Conservation (phyloP, 768 basidiomycete genomes). For the Boletus coccyginus region DNA sequence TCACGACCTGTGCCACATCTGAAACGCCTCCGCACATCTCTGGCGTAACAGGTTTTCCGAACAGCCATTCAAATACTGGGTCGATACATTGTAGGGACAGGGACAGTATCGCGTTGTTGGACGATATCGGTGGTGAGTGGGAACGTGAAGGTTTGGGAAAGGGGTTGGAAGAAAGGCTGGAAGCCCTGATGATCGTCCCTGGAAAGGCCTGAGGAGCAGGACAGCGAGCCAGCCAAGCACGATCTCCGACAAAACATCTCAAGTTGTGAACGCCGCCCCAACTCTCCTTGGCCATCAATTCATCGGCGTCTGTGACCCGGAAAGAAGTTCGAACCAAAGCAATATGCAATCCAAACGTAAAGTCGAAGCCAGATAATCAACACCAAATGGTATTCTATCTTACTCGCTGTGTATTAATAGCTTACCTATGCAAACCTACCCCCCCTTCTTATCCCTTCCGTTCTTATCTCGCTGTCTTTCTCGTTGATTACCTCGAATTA, state of each 20-base stretch:
- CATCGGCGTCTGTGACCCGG: not conserved
- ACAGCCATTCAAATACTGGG: conserved; percentile 25
- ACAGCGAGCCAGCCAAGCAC: not conserved
- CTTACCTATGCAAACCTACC: conserved; percentile 21
- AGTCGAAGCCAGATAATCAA: conserved; percentile 17
- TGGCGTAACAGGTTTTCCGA: conserved; percentile 47
- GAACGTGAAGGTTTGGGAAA: conserved; percentile 79
- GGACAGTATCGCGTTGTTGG: conserved; percentile 46
- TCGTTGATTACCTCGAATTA: not conserved
- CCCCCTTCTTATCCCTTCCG: not conserved
- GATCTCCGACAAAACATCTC: not conserved
- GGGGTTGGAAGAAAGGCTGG: conserved; percentile 81
- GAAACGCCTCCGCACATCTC: conserved; percentile 77
- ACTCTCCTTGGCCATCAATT: not conserved
- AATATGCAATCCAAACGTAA: conserved; percentile 4
- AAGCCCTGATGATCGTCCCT: conserved; percentile 45
- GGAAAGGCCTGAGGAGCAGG: conserved; percentile 19
- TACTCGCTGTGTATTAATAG: conserved; percentile 26
- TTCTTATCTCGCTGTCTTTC: not conserved
- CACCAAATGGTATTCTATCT: conserved; percentile 21
- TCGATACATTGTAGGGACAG: conserved; percentile 32
- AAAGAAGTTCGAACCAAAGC: conserved; percentile 1
- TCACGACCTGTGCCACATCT: conserved; percentile 59
- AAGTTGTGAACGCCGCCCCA: not conserved
- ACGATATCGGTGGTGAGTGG: conserved; percentile 83